phyloP scores from a whole-genome alignment of 2,329 filamentous ascomycete species.

The Nemania sp. region DNA sequence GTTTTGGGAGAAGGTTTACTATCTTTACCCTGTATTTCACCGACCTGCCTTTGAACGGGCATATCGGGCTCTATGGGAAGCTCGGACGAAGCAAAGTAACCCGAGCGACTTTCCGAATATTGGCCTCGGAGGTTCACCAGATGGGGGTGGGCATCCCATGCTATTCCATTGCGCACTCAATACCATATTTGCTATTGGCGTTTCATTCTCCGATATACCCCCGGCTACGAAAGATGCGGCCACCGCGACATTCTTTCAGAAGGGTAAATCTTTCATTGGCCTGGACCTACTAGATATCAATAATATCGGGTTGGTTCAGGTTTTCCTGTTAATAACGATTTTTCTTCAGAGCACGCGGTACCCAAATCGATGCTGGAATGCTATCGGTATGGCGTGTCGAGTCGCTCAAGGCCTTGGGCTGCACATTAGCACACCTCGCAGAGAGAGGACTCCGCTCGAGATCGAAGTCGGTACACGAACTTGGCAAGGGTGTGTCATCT shows the following conservation, averaged over 20 bases:
- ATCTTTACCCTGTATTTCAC: neutral
- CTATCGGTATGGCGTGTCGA: neutral
- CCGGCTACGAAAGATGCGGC: neutral
- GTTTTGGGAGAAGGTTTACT: neutral
- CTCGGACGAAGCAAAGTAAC: neutral
- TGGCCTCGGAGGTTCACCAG: neutral
- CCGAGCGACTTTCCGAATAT: neutral
- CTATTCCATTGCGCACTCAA: neutral
- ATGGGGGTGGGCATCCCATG: neutral
- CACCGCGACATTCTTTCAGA: neutral
- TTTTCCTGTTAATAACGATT: neutral
- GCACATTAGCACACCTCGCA: neutral
- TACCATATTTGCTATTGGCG: neutral
- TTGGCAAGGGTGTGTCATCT: neutral
- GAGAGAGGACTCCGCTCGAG: neutral
- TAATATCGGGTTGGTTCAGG: conserved; percentile 2
- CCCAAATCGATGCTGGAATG: neutral
- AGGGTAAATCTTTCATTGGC: neutral
- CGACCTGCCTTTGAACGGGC: neutral
- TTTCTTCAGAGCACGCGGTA: neutral
- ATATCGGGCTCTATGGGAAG: neutral
- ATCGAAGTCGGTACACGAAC: neutral
- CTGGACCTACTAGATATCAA: neutral
- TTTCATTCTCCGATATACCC: neutral
- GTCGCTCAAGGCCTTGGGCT: neutral